Base-by-base conservation (phyloP, 495 filamentous ascomycete species). In the Neurospora tetraspora region DNA sequence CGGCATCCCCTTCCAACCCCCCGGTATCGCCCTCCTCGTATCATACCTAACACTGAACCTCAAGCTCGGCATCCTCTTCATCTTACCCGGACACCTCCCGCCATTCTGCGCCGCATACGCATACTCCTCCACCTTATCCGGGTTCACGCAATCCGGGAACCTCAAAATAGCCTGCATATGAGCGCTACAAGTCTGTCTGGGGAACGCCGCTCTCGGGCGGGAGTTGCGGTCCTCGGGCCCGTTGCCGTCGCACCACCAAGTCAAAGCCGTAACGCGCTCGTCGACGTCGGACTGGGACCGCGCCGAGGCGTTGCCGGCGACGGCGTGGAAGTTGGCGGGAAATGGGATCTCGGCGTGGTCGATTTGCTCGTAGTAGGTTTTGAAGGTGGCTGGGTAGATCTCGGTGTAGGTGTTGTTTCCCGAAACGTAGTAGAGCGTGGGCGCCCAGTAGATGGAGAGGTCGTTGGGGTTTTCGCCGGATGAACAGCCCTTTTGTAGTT, bases 261-360 rank as follows among this genome's bases (percentile, higher is more conserved):
- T 82, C 18, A 82, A 74, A 27, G 71, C 76, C 5, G 74, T 79
- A 73, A 79, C 69, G 34, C 80, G 78, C 65, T 82, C 81, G 27
- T 82, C 72, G 53, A 79, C 69, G 61, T 81, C 79, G 23, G 76
- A 71, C 68, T 82, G 79, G 53, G 70, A 74, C 68, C 76, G 78
- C 23, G 79, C 79, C 43, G 45, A 74, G 23, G 79, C 79, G 59
- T 82, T 82, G 53, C 81, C 81, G 9, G 81, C 81, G 2, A 82
- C 76, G 70, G 77, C 76, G 71, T 77, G 71, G 45, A 80, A 78
- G 73, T 89, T 84, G 70, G 84, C 87, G 38, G 89, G 77, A 83
- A 91, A 94, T 65, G 91, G 91, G 74, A 94, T 91, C 87, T 93
- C 92, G 80, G 91, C 92, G 81, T 92, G 92, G 78, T 92, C 90